Evolutionary conservation across 2,329 filamentous ascomycete genomes (phyloP), one percentile per base, ranked within the genome.

Genomic region (Venturia carpophila): DNA sequence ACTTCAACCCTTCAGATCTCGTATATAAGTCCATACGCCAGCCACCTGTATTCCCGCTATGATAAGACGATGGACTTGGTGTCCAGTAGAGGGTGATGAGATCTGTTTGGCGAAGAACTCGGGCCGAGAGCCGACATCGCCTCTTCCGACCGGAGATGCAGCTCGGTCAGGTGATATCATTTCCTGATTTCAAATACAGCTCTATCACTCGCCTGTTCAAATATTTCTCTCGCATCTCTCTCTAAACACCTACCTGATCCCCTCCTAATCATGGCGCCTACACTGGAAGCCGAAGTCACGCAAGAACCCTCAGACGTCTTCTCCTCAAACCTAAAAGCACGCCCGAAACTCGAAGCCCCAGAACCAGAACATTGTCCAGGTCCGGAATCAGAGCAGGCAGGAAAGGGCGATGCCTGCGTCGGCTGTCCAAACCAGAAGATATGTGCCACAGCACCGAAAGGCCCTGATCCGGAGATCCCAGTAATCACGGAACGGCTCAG

Each of bases 361-460:
- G 92, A 97, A 60, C 37, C 67, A 79, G 92, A 97, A 77, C 92
- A 97, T 80, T 99, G 94, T 73, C 93, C 93, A 3, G 94, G 94
- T 0, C 94, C 91, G 4, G 90, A 93, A 73, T 91, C 89, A 17
- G 82, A 91, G 69, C 78, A 84, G 69, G 84, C 84, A 60, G 84
- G 84, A 62, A 78, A 82, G 76, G 82, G 81, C 65, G 92, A 96
- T 77, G 92, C 91, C 55, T 99, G 94, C 79, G 91, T 88, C 60
- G 92, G 92, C 64, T 99, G 94, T 73, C 94, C 94, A 1, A 99
- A 99, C 79, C 92, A 99, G 79, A 81, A 86, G 60, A 96, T 99
- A 71, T 99, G 94, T 80, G 92, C 93, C 21, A 90, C 92, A 0
- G 90, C 92, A 1, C 92, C 93, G 27, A 97, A 97, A 77, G 94